Evolutionary conservation across 257 asterid species (phyloP), one percentile per base, ranked within the genome.

Genomic region (Penstemon davidsonii): DNA sequence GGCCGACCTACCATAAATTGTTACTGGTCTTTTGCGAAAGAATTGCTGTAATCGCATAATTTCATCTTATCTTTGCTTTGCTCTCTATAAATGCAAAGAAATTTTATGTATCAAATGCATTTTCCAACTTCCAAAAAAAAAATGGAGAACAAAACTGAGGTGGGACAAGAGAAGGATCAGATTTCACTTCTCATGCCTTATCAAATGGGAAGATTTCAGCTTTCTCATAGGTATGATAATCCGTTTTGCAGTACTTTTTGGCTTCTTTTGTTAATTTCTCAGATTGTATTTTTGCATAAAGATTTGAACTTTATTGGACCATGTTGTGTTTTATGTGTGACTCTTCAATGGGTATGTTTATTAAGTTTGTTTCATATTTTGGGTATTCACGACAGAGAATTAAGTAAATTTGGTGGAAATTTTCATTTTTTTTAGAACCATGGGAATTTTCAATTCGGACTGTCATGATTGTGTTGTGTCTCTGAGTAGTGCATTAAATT

Each of bases 161-260:
- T 25, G 33, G 33, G 33, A 25, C 33, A 6, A 18, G 77, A 68
- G 54, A 64, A 70, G 73, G 66, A 65, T 52, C 75, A 62, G 19
- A 72, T 74, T 56, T 83, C 87, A 39, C 81, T 83, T 47, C 73
- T 77, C 62, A 80, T 83, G 2, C 83, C 85, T 15, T 80, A 75
- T 41, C 52, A 80, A 75, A 37, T 83, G 80, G 83, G 85, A 8
- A 75, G 13, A 0, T 83, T 77, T 69, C 81, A 63, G 45, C 83
- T 79, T 36, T 78, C 85, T 73, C 83, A 77, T 19, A 77, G 88
- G 88, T 83, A 72, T 15, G 18, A 15, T 15, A 15, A 15, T 15
- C 18, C 18, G 18, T 15, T 15, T 15, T 15, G 18, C 18, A 15
- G 18, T 15, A 15, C 18, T 7, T 39, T 33, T 33, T 7, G 5